Evolutionary conservation across 208 protist genomes (phyloP), one percentile per base, ranked within the genome.

Genomic region (Acanthamoeba healyi): DNA sequence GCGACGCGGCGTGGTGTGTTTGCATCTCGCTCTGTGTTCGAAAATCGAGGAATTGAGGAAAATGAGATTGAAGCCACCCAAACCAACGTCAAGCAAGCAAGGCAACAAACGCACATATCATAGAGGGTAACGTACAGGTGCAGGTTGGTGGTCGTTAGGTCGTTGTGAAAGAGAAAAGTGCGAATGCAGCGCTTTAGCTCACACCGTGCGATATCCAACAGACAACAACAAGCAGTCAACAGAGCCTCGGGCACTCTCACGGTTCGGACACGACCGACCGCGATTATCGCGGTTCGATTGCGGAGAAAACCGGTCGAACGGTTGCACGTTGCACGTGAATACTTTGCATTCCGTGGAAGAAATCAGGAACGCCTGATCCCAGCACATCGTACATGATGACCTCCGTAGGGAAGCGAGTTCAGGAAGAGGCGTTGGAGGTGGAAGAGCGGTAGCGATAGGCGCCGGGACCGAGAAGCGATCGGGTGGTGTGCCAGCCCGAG

Each of bases 371-470:
- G 51, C n/a, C n/a, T 58, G 51, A 58, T 58, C 51, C 51, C 51
- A 0, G 19, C 12, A 5, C 19, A 58, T 58, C 51, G 51, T 15
- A 51, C 10, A 51, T 19, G 2, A 51, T n/a, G n/a, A 51, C 10
- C 0, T 19, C 17, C 0, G 17, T 7, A 10, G 46, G 46, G 46
- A 51, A 51, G 10, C 46, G 17, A 19, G 22, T 36, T 2, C 10
- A 67, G 24, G 54, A 5, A 15, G 24, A 49, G 44, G 44, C 54
- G 24, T 26, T 7, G n/a, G 29, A 67, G 2, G 3, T 46, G 0
- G 70, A 12, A 34, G n/a, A 34, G 42, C 74, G 22, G 74, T 84
- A 84, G 74, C 82, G 82, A 14, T 46, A 90, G 26, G 82, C 34
- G 3, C 54, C 49, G 4, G 82, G 54, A 9, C 82, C 82, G 2